These are phyloP conservation scores for Candida rishiriensis DNA, from an alignment of 805 yeast genomes.

Conservation along the genomic window DNA sequence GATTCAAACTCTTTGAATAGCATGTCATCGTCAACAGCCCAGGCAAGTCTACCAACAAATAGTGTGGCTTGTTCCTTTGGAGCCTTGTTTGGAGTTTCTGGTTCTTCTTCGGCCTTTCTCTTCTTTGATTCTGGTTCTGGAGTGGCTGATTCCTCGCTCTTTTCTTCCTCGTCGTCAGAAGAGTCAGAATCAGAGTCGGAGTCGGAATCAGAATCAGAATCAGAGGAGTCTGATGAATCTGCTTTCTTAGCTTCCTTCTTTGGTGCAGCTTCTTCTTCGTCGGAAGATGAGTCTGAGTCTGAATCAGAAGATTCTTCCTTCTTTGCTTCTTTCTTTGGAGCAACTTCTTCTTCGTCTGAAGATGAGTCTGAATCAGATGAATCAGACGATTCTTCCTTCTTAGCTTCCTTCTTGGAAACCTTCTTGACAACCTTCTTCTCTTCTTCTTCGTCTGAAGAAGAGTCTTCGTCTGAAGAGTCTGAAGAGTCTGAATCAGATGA, in stretches of 20 bases:
- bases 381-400: conserved; percentile 16
- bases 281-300: conserved; percentile 11
- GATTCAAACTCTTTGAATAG: conserved; percentile 80
- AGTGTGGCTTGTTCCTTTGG: conserved; percentile 74
- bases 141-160: conserved; percentile 1
- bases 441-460: conserved; percentile 14
- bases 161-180: conserved; percentile 7
- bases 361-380: conserved; percentile 16
- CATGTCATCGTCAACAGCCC: conserved; percentile 97
- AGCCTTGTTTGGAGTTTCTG: conserved; percentile 49
- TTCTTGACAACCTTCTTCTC: conserved; percentile 18
- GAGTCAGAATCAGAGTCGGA: conserved; percentile 15
- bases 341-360: not conserved
- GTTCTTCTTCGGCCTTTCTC: conserved; percentile 39
- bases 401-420: conserved; percentile 15
- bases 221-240: conserved; percentile 19
- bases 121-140: conserved; percentile 28
- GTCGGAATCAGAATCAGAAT: conserved; percentile 18
- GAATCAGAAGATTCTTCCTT: conserved; percentile 16
- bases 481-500: conserved; percentile 14
- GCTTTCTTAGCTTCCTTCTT: conserved; percentile 22
- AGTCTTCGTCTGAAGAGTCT: conserved; percentile 21
- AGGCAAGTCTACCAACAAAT: conserved; percentile 95
- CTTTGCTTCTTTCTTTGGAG: conserved; percentile 14
- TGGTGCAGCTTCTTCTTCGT: conserved; percentile 9